phyloP scores from a whole-genome alignment of 2,329 filamentous ascomycete genomes.

The Tricladium varicosporioides region DNA sequence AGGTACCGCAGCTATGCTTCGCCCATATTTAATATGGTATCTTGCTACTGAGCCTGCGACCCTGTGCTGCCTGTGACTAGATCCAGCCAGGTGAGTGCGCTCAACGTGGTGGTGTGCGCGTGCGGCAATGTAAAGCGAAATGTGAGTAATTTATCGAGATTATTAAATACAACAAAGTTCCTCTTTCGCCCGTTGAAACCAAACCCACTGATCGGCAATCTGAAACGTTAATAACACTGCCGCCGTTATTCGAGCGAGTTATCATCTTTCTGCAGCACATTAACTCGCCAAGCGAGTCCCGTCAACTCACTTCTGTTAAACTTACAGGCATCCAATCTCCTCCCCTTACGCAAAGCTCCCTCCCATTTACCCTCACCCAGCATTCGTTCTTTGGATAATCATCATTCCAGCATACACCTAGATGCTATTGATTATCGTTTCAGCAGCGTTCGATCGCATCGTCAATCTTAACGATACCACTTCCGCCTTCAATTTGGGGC shows the following conservation, averaged over 20 bases:
- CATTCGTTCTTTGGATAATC: slow-evolving; percentile 27
- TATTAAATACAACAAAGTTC: too few species aligned
- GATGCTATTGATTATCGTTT: slow-evolving; percentile 28
- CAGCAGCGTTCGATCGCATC: slow-evolving; percentile 27
- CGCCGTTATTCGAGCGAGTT: background rate
- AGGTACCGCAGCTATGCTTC: background rate
- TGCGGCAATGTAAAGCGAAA: too few species aligned
- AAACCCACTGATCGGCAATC: background rate
- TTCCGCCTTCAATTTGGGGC: slow-evolving; percentile 7
- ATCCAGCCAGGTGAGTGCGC: background rate
- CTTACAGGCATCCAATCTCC: slow-evolving; percentile 3
- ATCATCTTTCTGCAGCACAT: background rate
- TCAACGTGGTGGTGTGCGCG: too few species aligned
- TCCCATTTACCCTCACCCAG: slow-evolving; percentile 9
- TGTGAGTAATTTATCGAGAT: too few species aligned
- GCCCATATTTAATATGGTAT: too few species aligned
- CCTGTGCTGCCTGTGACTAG: background rate
- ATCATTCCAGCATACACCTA: slow-evolving; percentile 25
- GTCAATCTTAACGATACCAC: slow-evolving; percentile 12
- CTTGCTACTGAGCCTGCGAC: background rate
- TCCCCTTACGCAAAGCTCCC: slow-evolving; percentile 1
- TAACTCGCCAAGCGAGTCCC: background rate
- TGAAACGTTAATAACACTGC: background rate
- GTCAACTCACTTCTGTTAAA: background rate
- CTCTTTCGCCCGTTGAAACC: background rate